Evolutionary conservation across 1,139 yeast species (phyloP).

Genomic region (Zhuliangozyma blackwelliae): DNA sequence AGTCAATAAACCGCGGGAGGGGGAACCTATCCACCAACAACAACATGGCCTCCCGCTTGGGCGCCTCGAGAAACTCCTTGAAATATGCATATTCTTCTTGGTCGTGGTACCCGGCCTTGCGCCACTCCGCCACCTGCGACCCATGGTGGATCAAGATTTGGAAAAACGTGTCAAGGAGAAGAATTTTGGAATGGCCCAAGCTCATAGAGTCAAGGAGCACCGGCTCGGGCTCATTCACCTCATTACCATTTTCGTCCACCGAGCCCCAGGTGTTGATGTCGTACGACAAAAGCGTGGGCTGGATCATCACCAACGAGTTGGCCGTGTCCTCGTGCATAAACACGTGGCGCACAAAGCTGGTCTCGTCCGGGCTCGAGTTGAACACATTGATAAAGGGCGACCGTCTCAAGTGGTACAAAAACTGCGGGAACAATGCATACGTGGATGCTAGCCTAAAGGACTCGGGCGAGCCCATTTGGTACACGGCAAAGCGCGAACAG

Average conservation of each 20-base stretch:
- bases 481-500: conserved; percentile 86
- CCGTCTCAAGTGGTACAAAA: conserved; percentile 66
- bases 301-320: conserved; percentile 69
- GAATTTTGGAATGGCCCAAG: conserved; percentile 54
- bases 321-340: conserved; percentile 64
- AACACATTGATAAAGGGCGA: conserved; percentile 68
- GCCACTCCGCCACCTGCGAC: conserved; percentile 92
- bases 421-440: conserved; percentile 76
- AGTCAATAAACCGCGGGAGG: conserved; percentile 87
- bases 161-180: conserved; percentile 82
- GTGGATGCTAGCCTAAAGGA: conserved; percentile 76
- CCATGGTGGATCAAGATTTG: conserved; percentile 95
- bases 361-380: conserved; percentile 78
- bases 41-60: conserved; percentile 88
- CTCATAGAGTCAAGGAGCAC: conserved; percentile 69
- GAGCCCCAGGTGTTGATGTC: conserved; percentile 50
- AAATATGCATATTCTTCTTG: conserved; percentile 86
- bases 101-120: conserved; percentile 92
- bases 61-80: conserved; percentile 80
- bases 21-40: conserved; percentile 92
- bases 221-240: conserved; percentile 43
- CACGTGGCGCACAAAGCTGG: conserved; percentile 63
- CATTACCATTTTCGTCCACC: conserved; percentile 36
- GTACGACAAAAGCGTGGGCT: conserved; percentile 66
- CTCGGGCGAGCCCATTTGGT: conserved; percentile 67